Base-by-base conservation (phyloP, 352 stramenopile genomes). In the Phytophthora palmivora region DNA sequence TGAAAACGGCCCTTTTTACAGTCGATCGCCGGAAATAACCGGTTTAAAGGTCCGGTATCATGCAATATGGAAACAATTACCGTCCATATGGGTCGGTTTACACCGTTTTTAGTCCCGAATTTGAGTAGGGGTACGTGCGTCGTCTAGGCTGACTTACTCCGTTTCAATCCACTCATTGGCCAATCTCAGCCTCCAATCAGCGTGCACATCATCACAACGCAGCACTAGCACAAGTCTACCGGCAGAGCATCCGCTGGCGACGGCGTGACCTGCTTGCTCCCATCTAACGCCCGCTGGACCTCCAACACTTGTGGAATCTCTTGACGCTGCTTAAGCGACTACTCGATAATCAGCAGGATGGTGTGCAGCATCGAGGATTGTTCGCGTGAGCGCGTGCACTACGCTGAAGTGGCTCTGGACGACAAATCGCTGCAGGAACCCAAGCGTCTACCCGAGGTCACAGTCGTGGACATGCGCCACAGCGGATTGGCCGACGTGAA, bases 371-470 rank as follows among this genome's bases (percentile, higher is more conserved):
- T 71, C 46, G 63, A 76, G 48, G 55, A 70, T 41, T 50, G 53
- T 36, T 63, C 38, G 45, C 47, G 44, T 30, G 56, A 74, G 22
- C 50, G 22, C 36, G 64, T 78, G 49, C 73, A 87, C 53, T 89
- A 88, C 61, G 76, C 82, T 14, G 78, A 91, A 67, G 82, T 89
- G 37, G 66, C 70, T 37, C 67, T 91, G 36, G 64, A 72, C 43
- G 78, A 82, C 21, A 72, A 74, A 7, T 57, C 48, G 8, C 24
- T 67, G 30, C 66, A 65, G 21, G 42, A 75, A 37, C 50, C 57
- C 55, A 74, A 75, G 47, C 70, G 69, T 8, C 36, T 82, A 42
- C 66, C 46, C 21, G 24, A 70, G 9, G 58, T 74, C 48, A 78
- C 68, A n/a, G 53, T 73, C 41, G 66, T 79, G 45, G 61, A 70